Percentiles rank a stretch among this genome's conserved stretches.
These are phyloP conservation scores for Inga leiocalycina DNA, from an alignment of 306 rosid species.

Conservation along the genomic window DNA sequence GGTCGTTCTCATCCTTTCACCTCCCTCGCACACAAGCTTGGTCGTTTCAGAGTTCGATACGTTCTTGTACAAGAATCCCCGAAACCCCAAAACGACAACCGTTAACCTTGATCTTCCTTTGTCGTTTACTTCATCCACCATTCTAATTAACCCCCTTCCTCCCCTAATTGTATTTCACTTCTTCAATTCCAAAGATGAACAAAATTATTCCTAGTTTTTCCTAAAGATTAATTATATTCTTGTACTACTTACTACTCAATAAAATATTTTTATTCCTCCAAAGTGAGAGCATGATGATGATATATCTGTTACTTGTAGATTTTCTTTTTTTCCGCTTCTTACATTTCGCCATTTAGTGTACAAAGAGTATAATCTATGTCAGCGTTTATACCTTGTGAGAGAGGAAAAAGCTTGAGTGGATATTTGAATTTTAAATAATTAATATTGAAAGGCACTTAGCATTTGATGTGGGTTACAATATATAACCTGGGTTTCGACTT, in stretches of 20 bases:
- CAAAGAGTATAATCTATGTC: no score
- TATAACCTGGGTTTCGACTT: no score
- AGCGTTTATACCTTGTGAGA: no score
- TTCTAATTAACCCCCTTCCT: background rate
- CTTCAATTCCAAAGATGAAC: no score
- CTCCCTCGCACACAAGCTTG: constrained; percentile 1
- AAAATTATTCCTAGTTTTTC: background rate
- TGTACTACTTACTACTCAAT: background rate
- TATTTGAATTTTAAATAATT: no score
- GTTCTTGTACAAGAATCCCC: background rate
- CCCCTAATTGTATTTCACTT: background rate
- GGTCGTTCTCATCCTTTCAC: background rate
- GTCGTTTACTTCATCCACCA: background rate
- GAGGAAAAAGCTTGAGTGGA: no score
- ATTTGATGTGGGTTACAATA: no score
- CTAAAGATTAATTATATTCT: no score
- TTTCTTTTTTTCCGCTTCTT: no score
- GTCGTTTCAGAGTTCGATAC: background rate
- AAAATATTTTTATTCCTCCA: background rate
- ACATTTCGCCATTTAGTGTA: background rate
- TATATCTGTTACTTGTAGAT: no score
- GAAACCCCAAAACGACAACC: background rate
- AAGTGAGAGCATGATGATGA: background rate
- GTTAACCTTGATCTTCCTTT: background rate
- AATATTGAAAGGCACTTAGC: no score